Evolutionary conservation across 306 rosid genomes (phyloP).

Genomic region (Cucurbita pepo): DNA sequence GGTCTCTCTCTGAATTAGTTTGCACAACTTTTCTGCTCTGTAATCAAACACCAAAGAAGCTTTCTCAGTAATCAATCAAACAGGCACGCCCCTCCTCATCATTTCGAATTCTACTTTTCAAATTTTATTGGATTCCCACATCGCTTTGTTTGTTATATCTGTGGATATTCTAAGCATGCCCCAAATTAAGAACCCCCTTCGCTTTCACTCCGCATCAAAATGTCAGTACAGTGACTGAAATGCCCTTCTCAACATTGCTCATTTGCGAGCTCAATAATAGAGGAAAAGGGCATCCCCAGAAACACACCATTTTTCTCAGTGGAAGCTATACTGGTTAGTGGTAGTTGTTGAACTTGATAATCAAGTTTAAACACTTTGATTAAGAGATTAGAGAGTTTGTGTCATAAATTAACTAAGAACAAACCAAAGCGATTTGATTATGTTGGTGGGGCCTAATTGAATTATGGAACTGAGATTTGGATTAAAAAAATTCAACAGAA

Average conservation of each 20-base stretch:
- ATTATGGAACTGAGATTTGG: neutral
- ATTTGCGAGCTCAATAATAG: neutral
- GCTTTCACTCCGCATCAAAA: neutral
- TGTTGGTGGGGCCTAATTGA: neutral
- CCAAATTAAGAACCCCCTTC: neutral
- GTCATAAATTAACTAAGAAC: neutral
- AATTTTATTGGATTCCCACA: slow-evolving; percentile 10
- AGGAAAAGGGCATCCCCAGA: neutral
- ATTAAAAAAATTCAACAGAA: neutral
- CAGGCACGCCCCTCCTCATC: slow-evolving; percentile 21
- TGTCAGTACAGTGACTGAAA: neutral
- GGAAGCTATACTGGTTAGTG: neutral
- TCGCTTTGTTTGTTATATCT: slow-evolving; percentile 14
- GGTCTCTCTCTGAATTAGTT: slow-evolving; percentile 23
- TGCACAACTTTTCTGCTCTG: slow-evolving; percentile 5
- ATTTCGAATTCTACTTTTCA: neutral
- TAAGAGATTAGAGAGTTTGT: neutral
- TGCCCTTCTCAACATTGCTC: neutral
- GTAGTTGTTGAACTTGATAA: neutral
- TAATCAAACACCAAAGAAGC: neutral
- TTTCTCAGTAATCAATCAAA: slow-evolving; percentile 25
- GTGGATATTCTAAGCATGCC: slow-evolving; percentile 2
- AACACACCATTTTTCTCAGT: neutral
- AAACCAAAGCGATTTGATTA: neutral
- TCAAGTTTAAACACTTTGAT: neutral